Evolutionary conservation across 1,284 basidiomycete genomes (phyloP), one percentile per base, ranked within the genome.

Genomic region (Pseudozyma hubeiensis): DNA sequence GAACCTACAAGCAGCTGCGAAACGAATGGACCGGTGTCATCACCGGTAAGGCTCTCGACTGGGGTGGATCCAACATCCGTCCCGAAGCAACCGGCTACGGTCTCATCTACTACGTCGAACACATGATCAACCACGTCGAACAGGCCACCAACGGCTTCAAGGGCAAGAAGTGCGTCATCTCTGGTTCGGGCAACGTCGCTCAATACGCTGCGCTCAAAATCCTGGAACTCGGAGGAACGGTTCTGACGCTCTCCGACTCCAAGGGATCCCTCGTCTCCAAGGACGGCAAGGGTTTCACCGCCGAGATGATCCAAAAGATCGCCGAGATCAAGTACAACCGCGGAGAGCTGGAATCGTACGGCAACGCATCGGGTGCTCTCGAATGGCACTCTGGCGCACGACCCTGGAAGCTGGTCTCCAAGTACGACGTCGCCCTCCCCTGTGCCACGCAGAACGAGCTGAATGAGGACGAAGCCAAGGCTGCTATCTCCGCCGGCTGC

Each of bases 361-460:
- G 67, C 37, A 60, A 54, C 46, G 50, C 78, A 37, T 43, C 31
- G 13, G 75, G 75, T 13, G 53, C 55, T n/a, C 56, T 80, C 34
- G 65, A 48, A 8, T 81, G 77, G 64, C 64, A 74, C 60, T 33
- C 64, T 84, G 87, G 86, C 58, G 87, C 87, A 72, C 88, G 91
- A 64, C 91, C 91, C 10, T 93, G 91, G 91, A 89, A 88, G n/a
- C 87, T 92, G 49, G 86, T 92, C 70, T 84, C 87, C 45, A 87
- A 87, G 75, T 81, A 78, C 67, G 90, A 92, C 86, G 88, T 92
- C 71, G 91, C 91, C 3, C 88, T 92, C 19, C 91, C 91, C 24
- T 90, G 88, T 63, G 91, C 91, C 13, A 92, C 91, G 30, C 91
- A 92, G 85, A 93, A 93, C 86, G 91, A 93, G 85, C 88, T 92